phyloP scores from a whole-genome alignment of 1,284 basidiomycete species.

The Ceratobasidium sp. region DNA sequence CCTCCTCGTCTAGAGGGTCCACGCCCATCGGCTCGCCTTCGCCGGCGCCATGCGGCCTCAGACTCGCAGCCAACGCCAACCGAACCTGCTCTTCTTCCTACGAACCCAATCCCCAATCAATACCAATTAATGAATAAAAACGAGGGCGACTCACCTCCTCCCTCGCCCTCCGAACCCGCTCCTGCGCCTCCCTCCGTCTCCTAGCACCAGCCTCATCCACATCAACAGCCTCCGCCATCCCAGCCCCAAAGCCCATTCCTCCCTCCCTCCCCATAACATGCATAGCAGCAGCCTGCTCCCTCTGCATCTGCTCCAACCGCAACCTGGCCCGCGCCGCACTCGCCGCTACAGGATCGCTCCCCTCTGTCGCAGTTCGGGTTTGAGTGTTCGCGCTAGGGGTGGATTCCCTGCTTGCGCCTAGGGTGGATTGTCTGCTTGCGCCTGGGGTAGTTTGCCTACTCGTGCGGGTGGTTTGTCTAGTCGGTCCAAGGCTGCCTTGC shows the following conservation, averaged over 20 bases:
- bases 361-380: not conserved
- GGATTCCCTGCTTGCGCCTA: too few relatives aligned
- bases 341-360: constrained; percentile 68
- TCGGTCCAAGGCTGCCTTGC: too few relatives aligned
- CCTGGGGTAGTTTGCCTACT: not conserved
- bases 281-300: constrained; percentile 74
- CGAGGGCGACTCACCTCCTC: constrained; percentile 13
- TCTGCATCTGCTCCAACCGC: constrained; percentile 71
- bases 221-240: constrained; percentile 43
- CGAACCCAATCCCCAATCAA: too few relatives aligned
- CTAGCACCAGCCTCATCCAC: constrained; percentile 46
- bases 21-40: constrained; percentile 53
- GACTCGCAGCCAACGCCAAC: constrained; percentile 74
- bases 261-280: constrained; percentile 63
- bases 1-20: constrained; percentile 47
- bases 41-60: constrained; percentile 58
- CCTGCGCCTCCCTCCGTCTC: constrained; percentile 43
- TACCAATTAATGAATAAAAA: not conserved
- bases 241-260: constrained; percentile 52
- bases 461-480: too few relatives aligned
- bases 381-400: not conserved
- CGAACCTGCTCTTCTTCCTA: constrained; percentile 69
- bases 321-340: constrained; percentile 72
- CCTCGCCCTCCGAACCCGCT: constrained; percentile 47
- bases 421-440: not conserved